Evolutionary conservation across 2,329 filamentous ascomycete species (phyloP), one percentile per base, ranked within the genome.

Genomic region (Apiospora sp.): DNA sequence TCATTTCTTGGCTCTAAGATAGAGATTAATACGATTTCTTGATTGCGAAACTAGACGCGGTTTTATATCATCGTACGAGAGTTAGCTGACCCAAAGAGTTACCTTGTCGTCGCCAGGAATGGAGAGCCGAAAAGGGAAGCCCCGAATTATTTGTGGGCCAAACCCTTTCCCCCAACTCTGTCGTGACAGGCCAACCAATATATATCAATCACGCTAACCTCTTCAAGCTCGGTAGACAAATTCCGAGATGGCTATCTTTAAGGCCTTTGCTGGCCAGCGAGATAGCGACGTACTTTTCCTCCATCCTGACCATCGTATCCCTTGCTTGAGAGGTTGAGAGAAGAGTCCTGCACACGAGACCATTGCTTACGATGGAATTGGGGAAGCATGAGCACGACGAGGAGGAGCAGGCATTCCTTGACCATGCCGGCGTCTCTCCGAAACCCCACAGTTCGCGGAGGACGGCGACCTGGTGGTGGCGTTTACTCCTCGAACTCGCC

Each of bases 321-420:
- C 37, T 41, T 41, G 37, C 37, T 41, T 41, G 37, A 41, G 10
- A 8, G 37, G 10, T 10, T 41, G 37, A 8, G 37, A 41, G 10
- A 41, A 41, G 37, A 41, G 6, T 41, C 4, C 13, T 49, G 3
- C 4, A 22, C n/a, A 13, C 19, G 34, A 4, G 19, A n/a, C 8
- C 2, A n/a, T 41, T 6, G 8, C 12, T 12, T 22, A 30, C 41
- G 24, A 68, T 68, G 67, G 67, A 68, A 19, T 48, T 41, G 24
- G 14, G 41, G n/a, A 81, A 80, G 49, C 68, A 74, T 58, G 76
- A 77, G 46, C 41, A 64, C 3, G 75, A 75, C 12, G 80, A 78
- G 68, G 80, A 82, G 72, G 78, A 79, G 67, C 76, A 81, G 68
- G 78, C 80, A 1, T 82, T 82, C 64, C 77, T 82, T 14, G 67